These are phyloP conservation scores for Fremontodendron californicum DNA, from an alignment of 345 rosid genomes.

Conservation along the genomic window DNA sequence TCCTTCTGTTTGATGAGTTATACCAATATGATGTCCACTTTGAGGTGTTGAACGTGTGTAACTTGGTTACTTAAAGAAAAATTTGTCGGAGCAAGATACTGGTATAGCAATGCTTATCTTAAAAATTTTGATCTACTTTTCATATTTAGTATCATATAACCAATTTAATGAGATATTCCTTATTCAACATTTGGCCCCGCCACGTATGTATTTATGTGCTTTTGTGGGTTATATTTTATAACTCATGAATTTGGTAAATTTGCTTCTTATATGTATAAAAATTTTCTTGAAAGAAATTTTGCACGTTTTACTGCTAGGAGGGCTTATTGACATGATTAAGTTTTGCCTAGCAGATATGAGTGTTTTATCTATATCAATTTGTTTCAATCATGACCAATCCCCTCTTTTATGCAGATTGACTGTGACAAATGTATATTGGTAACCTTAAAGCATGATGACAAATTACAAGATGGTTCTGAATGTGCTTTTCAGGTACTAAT, in stretches of 20 bases:
- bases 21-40: neutral
- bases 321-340: neutral
- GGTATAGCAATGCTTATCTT: neutral
- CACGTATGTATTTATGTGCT: neutral
- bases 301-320: neutral
- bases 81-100: neutral
- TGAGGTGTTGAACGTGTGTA: neutral
- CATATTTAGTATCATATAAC: neutral
- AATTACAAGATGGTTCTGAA: slow-evolving; percentile 91
- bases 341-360: neutral
- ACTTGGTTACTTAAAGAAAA: neutral
- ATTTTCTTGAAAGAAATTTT: neutral
- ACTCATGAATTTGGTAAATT: neutral
- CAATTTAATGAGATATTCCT: neutral
- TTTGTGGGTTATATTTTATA: neutral
- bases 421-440: slow-evolving; percentile 92
- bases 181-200: neutral
- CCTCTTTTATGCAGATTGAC: slow-evolving; percentile 63
- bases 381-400: slow-evolving; percentile 17
- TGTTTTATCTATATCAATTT: slow-evolving; percentile 5
- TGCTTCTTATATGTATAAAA: neutral
- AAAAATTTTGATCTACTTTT: neutral
- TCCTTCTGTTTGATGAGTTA: neutral
- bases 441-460: slow-evolving; percentile 90
- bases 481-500: slow-evolving; percentile 79